Conservation (phyloP, 2,329 filamentous ascomycete species). For the Leptographium wingfieldii region DNA sequence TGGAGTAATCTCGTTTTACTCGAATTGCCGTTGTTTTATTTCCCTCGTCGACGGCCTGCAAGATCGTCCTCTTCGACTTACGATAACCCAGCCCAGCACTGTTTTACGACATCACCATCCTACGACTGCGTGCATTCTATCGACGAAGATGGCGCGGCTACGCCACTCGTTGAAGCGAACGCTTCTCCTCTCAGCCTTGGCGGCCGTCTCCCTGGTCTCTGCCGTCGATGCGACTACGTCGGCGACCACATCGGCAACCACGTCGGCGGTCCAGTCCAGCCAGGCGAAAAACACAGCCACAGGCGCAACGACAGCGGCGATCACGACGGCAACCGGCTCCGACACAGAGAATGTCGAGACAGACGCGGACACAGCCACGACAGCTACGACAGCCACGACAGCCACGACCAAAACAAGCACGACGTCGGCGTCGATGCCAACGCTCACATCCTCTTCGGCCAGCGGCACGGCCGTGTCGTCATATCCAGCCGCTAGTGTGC, state of each 20-base stretch:
- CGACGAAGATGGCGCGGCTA: conserved; percentile 16
- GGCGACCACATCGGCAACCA: too few species aligned
- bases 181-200: conserved; percentile 19
- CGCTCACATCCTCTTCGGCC: conserved; percentile 24
- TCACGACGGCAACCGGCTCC: neutral
- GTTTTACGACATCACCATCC: neutral
- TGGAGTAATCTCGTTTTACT: neutral
- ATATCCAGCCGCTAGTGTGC: conserved; percentile 63
- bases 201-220: conserved; percentile 16
- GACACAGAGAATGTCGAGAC: neutral
- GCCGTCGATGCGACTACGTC: conserved; percentile 16
- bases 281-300: neutral
- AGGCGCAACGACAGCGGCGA: conserved; percentile 5
- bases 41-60: neutral
- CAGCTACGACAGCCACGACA: conserved; percentile 1
- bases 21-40: neutral
- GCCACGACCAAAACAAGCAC: neutral
- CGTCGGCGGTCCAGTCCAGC: neutral
- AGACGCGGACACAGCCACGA: neutral
- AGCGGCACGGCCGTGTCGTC: conserved; percentile 27
- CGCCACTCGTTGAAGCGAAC: conserved; percentile 20
- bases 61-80: neutral
- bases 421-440: conserved; percentile 22
- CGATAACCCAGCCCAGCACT: neutral
- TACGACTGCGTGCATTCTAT: neutral